Evolutionary conservation across 1,284 basidiomycete species (phyloP).

Genomic region (Ganoderma meredithae): DNA sequence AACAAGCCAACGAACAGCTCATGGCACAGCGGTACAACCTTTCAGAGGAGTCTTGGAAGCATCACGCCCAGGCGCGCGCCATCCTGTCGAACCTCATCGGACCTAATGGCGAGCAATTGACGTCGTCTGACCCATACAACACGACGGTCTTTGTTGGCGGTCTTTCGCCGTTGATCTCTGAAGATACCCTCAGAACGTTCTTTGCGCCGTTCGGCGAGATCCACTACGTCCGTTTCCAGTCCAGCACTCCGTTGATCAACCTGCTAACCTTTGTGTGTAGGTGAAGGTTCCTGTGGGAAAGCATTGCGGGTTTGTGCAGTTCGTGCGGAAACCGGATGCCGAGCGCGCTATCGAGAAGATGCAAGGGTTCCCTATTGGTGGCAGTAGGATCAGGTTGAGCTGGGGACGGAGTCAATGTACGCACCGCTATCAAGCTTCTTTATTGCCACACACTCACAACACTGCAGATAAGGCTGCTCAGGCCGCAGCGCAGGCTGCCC

Average conservation of each 20-base stretch:
- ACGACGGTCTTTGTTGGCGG: slow-evolving; percentile 94
- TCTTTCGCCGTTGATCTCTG: slow-evolving; percentile 83
- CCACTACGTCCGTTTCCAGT: slow-evolving; percentile 69
- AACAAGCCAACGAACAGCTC: slow-evolving; percentile 50
- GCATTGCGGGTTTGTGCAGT: slow-evolving; percentile 96
- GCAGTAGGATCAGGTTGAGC: slow-evolving; percentile 88
- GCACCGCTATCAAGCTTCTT: slow-evolving; percentile 37
- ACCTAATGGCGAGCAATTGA: slow-evolving; percentile 84
- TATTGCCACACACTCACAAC: slow-evolving; percentile 5
- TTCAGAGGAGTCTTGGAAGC: slow-evolving; percentile 82
- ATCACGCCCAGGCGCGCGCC: slow-evolving; percentile 80
- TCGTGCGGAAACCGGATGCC: slow-evolving; percentile 90
- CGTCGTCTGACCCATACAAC: slow-evolving; percentile 88
- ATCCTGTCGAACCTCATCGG: slow-evolving; percentile 83
- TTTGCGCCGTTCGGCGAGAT: slow-evolving; percentile 92
- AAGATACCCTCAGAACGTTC: slow-evolving; percentile 88
- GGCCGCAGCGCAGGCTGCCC: slow-evolving; percentile 83
- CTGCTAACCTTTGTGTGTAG: slow-evolving; percentile 46
- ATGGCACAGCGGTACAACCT: slow-evolving; percentile 60
- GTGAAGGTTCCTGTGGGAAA: slow-evolving; percentile 96
- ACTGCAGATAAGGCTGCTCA: slow-evolving; percentile 82
- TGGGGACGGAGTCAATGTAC: slow-evolving; percentile 93
- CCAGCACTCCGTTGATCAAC: slow-evolving; percentile 13
- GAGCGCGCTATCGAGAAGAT: slow-evolving; percentile 94
- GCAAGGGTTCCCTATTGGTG: slow-evolving; percentile 95